Conservation (phyloP, 2,329 filamentous ascomycete genomes). For the Hawksworthiomyces lignivorus region DNA sequence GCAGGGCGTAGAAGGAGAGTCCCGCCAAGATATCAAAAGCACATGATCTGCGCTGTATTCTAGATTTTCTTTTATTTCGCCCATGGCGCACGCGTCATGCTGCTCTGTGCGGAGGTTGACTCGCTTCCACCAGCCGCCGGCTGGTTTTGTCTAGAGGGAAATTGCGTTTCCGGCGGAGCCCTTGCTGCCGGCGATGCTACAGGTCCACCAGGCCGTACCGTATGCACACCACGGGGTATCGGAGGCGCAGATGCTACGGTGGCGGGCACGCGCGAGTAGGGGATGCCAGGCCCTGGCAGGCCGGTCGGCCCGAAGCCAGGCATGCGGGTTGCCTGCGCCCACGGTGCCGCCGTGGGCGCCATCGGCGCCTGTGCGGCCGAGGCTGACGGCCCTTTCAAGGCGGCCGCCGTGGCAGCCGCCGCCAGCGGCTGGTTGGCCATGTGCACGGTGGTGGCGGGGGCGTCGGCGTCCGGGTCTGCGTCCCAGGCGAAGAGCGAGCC, state of each 20-base stretch:
- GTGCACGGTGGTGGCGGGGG: constrained; percentile 46
- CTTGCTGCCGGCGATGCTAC: constrained; percentile 4
- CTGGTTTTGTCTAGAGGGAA: not conserved
- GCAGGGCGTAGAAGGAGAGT: too few species aligned
- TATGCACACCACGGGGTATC: too few species aligned
- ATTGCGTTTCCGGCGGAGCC: not conserved
- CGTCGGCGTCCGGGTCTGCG: constrained; percentile 51
- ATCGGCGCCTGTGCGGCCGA: not conserved
- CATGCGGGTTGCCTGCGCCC: constrained; percentile 20
- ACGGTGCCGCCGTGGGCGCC: constrained; percentile 19
- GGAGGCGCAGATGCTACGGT: too few species aligned
- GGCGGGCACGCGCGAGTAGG: constrained; percentile 28
- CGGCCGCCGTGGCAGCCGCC: constrained; percentile 1
- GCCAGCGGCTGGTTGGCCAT: constrained; percentile 44
- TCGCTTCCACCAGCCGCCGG: not conserved
- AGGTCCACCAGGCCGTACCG: too few species aligned
- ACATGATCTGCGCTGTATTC: too few species aligned
- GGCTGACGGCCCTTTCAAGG: not conserved
- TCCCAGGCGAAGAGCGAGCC: constrained; percentile 76
- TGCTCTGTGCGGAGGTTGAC: constrained; percentile 9
- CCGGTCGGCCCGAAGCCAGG: constrained; percentile 9
- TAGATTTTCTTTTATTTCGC: constrained; percentile 21
- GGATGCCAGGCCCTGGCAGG: constrained; percentile 21
- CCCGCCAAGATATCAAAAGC: too few species aligned
- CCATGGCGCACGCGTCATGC: constrained; percentile 40